Percentiles rank a stretch among this genome's conserved stretches.
Conservation (phyloP, 768 basidiomycete genomes). For the Agrocybe pediades region DNA sequence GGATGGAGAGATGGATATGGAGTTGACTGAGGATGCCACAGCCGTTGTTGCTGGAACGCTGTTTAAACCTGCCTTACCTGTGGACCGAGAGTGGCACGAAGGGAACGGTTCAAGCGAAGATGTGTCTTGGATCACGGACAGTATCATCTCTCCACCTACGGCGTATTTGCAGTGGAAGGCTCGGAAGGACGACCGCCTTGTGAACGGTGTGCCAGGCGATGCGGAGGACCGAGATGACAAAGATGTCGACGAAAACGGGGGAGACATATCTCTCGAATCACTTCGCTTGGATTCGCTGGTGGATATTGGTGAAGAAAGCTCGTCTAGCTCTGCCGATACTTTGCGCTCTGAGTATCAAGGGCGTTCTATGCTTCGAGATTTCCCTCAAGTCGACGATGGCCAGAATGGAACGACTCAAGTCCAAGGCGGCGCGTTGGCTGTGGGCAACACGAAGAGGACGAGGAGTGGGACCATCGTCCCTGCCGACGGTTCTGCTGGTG, state of each 20-base stretch:
- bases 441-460: constrained; percentile 26
- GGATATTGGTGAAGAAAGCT: not conserved
- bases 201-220: not conserved
- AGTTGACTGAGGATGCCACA: constrained; percentile 13
- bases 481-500: constrained; percentile 1
- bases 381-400: not conserved
- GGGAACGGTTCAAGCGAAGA: constrained; percentile 12
- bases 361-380: not conserved
- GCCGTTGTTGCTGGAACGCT: not conserved
- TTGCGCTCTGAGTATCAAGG: not conserved
- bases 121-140: constrained; percentile 41
- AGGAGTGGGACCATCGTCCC: constrained; percentile 52
- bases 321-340: not conserved
- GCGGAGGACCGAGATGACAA: not conserved
- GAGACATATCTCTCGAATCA: not conserved
- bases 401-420: not conserved
- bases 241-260: not conserved
- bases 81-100: not conserved
- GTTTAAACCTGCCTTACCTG: not conserved
- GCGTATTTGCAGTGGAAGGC: constrained; percentile 20
- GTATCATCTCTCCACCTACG: constrained; percentile 45
- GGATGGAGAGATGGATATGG: constrained; percentile 25
- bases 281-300: constrained; percentile 6
- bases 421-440: not conserved
- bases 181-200: not conserved